These are phyloP conservation scores for Chrysosphaeria jannelii DNA, from an alignment of 2,329 filamentous ascomycete genomes.

Conservation along the genomic window DNA sequence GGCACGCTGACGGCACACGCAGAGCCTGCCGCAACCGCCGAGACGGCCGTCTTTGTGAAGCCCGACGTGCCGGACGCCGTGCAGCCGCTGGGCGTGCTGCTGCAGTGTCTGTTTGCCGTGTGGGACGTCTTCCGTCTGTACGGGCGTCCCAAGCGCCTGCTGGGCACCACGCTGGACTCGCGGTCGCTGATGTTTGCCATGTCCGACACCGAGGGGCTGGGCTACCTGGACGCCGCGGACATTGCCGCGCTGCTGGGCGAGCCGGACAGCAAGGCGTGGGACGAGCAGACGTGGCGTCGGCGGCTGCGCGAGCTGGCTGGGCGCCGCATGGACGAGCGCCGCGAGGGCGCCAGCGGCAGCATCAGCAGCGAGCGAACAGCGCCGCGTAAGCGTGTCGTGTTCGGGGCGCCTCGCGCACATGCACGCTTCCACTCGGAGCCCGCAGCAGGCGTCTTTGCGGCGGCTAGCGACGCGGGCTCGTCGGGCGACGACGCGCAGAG, in stretches of 20 bases:
- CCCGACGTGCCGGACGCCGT: constrained; percentile 81
- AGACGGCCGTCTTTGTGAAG: constrained; percentile 96
- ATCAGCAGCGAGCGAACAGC: constrained; percentile 15
- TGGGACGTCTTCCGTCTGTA: constrained; percentile 86
- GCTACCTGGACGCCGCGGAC: constrained; percentile 71
- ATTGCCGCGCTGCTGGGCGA: constrained; percentile 54
- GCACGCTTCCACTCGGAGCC: no score
- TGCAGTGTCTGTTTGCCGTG: constrained; percentile 73
- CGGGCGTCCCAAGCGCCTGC: constrained; percentile 57
- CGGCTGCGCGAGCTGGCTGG: constrained; percentile 70
- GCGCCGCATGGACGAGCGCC: constrained; percentile 37
- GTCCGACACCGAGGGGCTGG: constrained; percentile 63
- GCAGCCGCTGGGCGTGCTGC: constrained; percentile 80
- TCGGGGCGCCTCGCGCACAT: no score
- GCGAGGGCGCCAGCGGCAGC: constrained; percentile 13
- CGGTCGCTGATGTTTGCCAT: constrained; percentile 95
- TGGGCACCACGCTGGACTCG: constrained; percentile 63
- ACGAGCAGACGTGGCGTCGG: constrained; percentile 68
- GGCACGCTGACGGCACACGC: constrained; percentile 71
- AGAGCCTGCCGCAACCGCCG: constrained; percentile 42
- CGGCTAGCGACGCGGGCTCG: no score
- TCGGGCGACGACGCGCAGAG: no score
- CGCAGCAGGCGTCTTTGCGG: no score
- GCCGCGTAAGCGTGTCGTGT: no score
- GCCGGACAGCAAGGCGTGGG: constrained; percentile 43